phyloP scores from a whole-genome alignment of 345 rosid genomes.

The Microthlaspi erraticum region DNA sequence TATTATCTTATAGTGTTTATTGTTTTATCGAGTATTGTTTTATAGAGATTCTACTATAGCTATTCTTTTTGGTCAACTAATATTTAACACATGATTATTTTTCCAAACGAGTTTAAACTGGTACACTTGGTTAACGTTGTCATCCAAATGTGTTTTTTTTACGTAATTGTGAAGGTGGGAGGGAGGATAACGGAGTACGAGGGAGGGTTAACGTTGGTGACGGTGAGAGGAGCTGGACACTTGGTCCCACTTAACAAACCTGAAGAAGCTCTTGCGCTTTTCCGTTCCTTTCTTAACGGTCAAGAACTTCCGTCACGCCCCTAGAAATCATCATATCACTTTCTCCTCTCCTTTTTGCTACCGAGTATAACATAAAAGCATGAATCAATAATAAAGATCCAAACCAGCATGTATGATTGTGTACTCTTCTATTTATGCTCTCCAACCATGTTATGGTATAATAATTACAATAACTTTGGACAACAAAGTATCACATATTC shows the following conservation, averaged over 20 bases:
- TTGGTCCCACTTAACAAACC: slow-evolving; percentile 67
- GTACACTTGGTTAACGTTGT: neutral
- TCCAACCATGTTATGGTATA: slow-evolving; percentile 8
- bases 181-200: slow-evolving; percentile 64
- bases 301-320: slow-evolving; percentile 42
- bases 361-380: neutral
- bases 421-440: slow-evolving; percentile 10
- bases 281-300: slow-evolving; percentile 53
- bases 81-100: neutral
- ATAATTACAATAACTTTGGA: slow-evolving; percentile 6
- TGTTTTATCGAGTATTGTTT: no score
- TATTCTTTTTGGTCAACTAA: neutral
- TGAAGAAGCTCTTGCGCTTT: slow-evolving; percentile 55
- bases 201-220: slow-evolving; percentile 56
- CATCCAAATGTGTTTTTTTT: neutral
- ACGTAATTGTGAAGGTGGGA: slow-evolving; percentile 51
- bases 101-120: neutral
- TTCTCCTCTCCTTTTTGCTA: neutral
- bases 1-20: no score
- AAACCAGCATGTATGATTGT: neutral
- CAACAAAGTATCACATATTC: slow-evolving; percentile 16
- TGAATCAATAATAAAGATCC: slow-evolving; percentile 18
- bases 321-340: slow-evolving; percentile 11
- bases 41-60: no score
- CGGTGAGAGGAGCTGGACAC: slow-evolving; percentile 75